These are phyloP conservation scores for Ascochyta rabiei DNA, from an alignment of 2,329 filamentous ascomycete species.

Conservation along the genomic window DNA sequence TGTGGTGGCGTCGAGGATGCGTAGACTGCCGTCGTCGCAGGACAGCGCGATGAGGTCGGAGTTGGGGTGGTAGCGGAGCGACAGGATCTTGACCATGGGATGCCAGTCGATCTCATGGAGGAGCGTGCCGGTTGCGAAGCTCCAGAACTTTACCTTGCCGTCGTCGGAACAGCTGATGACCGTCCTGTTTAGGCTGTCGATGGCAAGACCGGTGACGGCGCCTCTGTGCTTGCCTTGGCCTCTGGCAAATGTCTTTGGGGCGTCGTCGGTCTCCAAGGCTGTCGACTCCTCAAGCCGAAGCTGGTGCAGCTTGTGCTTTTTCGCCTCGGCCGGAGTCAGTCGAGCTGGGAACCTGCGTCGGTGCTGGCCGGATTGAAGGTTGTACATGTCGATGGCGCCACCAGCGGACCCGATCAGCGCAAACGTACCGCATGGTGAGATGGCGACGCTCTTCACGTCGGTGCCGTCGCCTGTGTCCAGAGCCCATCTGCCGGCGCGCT, in stretches of 20 bases:
- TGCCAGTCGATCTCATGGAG: slow-evolving; percentile 84
- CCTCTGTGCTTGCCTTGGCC: slow-evolving; percentile 76
- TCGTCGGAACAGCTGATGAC: slow-evolving; percentile 88
- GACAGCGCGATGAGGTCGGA: slow-evolving; percentile 87
- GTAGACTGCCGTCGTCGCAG: slow-evolving; percentile 86
- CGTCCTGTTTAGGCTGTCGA: slow-evolving; percentile 87
- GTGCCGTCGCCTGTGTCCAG: slow-evolving; percentile 83
- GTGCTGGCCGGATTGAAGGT: slow-evolving; percentile 89
- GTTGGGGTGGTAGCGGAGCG: slow-evolving; percentile 78
- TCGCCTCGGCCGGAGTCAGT: slow-evolving; percentile 77
- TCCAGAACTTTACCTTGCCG: slow-evolving; percentile 97
- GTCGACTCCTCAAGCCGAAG: slow-evolving; percentile 61
- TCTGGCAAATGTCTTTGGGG: slow-evolving; percentile 49
- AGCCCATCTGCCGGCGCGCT: slow-evolving; percentile 89
- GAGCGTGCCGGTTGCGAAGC: slow-evolving; percentile 82
- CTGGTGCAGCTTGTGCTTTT: slow-evolving; percentile 71
- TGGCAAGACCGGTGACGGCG: slow-evolving; percentile 81
- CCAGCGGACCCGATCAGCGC: slow-evolving; percentile 83
- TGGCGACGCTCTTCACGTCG: slow-evolving; percentile 82
- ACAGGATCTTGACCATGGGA: slow-evolving; percentile 75
- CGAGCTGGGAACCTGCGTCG: slow-evolving; percentile 85
- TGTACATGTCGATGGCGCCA: slow-evolving; percentile 92
- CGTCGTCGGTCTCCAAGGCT: slow-evolving; percentile 14
- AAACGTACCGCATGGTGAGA: slow-evolving; percentile 93
- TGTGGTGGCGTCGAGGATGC: slow-evolving; percentile 88